These are phyloP conservation scores for Salix suchowensis DNA, from an alignment of 345 rosid species.

Conservation along the genomic window DNA sequence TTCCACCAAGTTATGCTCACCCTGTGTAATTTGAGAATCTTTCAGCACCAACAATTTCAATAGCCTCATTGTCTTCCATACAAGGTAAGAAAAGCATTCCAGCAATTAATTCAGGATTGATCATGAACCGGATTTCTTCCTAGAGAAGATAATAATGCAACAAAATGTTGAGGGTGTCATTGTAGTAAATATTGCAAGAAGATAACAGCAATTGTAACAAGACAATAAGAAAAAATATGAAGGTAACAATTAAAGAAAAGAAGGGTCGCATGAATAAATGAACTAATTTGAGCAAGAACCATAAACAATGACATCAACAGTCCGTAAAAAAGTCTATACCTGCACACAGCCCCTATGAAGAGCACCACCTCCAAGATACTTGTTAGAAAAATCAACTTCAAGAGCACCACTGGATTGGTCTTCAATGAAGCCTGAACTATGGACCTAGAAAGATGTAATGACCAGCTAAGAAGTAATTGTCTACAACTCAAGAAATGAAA, in stretches of 20 bases:
- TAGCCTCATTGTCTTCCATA: constrained; percentile 84
- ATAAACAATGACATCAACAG: background rate
- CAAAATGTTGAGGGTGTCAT: background rate
- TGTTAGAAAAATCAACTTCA: constrained; percentile 91
- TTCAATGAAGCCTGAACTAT: constrained; percentile 62
- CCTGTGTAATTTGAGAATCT: constrained; percentile 80
- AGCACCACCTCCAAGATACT: constrained; percentile 88
- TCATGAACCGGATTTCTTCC: constrained; percentile 99
- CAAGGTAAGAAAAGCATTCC: constrained; percentile 92
- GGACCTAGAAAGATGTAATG: constrained; percentile 38
- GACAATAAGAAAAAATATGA: background rate
- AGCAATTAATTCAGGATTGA: constrained; percentile 84
- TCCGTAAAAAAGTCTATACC: constrained; percentile 30
- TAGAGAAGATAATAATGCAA: constrained; percentile 21
- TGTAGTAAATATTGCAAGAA: background rate
- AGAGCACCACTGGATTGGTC: constrained; percentile 59
- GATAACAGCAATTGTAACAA: background rate
- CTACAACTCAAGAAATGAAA: background rate
- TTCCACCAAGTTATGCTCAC: constrained; percentile 38
- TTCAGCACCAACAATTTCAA: constrained; percentile 83
- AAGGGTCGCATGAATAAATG: background rate
- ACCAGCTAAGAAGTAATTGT: background rate
- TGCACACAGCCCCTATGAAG: constrained; percentile 83
- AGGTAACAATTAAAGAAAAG: background rate
- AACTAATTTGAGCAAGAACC: background rate